These are phyloP conservation scores for Stenogyne calaminthoides DNA, from an alignment of 305 asterid species.

Conservation along the genomic window DNA sequence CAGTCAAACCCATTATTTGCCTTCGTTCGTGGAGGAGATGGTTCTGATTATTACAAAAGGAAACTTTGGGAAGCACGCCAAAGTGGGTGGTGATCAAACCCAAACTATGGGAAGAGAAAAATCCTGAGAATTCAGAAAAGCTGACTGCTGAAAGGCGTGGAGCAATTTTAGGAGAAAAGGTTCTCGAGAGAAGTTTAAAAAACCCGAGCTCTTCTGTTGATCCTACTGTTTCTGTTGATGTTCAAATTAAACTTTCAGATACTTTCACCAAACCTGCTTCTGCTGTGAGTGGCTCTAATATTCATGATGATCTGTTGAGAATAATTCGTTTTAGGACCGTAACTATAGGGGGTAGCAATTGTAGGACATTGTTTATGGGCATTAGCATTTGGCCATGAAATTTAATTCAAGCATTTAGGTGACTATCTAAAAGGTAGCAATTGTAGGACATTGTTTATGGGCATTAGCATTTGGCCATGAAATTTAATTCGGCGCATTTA, in stretches of 20 bases:
- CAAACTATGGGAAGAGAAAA: slow-evolving; percentile 50
- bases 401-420: no score
- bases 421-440: no score
- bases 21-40: slow-evolving; percentile 78
- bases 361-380: no score
- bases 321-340: no score
- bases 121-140: slow-evolving; percentile 51
- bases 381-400: no score
- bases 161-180: slow-evolving; percentile 83
- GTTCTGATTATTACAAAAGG: slow-evolving; percentile 77
- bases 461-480: no score
- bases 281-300: slow-evolving; percentile 58
- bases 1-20: slow-evolving; percentile 79
- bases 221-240: slow-evolving; percentile 59
- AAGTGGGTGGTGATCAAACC: slow-evolving; percentile 61
- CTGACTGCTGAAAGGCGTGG: slow-evolving; percentile 93
- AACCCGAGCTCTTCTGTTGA: slow-evolving; percentile 53
- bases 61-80: slow-evolving; percentile 94
- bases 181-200: slow-evolving; percentile 64
- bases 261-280: slow-evolving; percentile 81
- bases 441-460: no score
- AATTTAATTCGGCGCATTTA: no score
- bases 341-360: no score
- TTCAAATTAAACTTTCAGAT: slow-evolving; percentile 76
- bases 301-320: background rate